These are phyloP conservation scores for Aureobasidium mangrovei DNA, from an alignment of 2,329 filamentous ascomycete genomes.

Conservation along the genomic window DNA sequence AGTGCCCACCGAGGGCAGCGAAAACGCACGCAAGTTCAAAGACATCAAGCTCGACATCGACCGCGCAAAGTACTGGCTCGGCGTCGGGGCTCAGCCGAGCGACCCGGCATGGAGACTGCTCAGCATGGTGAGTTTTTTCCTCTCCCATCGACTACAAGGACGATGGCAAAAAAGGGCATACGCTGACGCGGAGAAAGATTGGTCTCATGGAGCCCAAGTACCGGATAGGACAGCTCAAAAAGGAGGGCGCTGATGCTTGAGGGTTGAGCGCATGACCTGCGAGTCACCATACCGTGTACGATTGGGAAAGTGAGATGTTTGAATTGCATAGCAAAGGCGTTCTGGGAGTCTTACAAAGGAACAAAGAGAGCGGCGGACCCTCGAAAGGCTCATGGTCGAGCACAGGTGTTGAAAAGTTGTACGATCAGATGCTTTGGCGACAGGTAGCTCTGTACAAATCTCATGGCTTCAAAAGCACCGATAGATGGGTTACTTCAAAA, in stretches of 20 bases:
- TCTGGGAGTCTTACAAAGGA: not conserved
- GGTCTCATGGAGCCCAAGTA: constrained; percentile 36
- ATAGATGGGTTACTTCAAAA: too few relatives aligned
- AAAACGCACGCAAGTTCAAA: constrained; percentile 55
- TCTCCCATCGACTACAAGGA: not conserved
- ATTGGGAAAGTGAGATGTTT: not conserved
- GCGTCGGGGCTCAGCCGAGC: constrained; percentile 89
- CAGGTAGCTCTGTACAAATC: too few relatives aligned
- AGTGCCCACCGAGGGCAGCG: constrained; percentile 34
- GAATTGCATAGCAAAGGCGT: constrained; percentile 14
- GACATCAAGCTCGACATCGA: constrained; percentile 78
- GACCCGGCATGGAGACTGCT: constrained; percentile 82
- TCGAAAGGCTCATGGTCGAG: not conserved
- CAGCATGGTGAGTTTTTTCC: constrained; percentile 54
- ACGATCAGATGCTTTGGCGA: too few relatives aligned
- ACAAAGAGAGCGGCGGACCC: not conserved
- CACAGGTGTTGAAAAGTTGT: too few relatives aligned
- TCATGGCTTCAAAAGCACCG: too few relatives aligned
- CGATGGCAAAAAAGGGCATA: not conserved
- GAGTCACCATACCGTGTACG: not conserved
- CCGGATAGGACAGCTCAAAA: constrained; percentile 11
- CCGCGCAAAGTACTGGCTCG: constrained; percentile 89
- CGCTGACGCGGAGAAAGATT: constrained; percentile 25
- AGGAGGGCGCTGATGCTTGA: not conserved
- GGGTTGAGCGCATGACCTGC: too few relatives aligned